Evolutionary conservation across 2,329 filamentous ascomycete species (phyloP), one percentile per base, ranked within the genome.

Genomic region (Tolypocladium cylindrosporum): DNA sequence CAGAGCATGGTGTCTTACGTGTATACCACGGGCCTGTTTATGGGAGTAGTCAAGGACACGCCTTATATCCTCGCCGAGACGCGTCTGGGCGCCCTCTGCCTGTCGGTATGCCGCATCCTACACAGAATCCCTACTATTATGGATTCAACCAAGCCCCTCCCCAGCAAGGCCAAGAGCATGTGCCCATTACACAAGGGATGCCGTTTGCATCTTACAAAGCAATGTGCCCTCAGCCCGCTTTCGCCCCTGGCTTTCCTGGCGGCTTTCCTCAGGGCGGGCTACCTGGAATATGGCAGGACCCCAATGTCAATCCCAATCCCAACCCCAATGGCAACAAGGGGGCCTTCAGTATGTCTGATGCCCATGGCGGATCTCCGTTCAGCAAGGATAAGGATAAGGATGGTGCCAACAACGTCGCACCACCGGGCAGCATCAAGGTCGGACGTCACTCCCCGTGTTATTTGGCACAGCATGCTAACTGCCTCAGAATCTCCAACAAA

Each of bases 21-120:
- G 77, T 85, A 34, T 85, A 85, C 61, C 79, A 85, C 61, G 82
- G 82, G 0, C 76, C 78, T 3, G 71, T 73, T 0, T 85, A 82
- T 64, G 81, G 81, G 5, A 81, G 81, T 61, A 75, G 77, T 31
- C 70, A 73, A 31, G 74, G 73, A 1, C 63, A 65, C 31, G 66
- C 70, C 2, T 64, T 81, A n/a, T 80, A 84, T 63, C 79, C 80
- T 2, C 68, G 65, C 8, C 71, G 69, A 7, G 64, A 70, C 31
- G 61, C 69, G 21, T 66, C 65, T 31, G 63, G 64, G 10, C 66
- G 66, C 14, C 66, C 71, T 4, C 63, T 76, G 8, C 75, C 76
- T 0, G 59, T 77, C 10, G 77, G 79, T 4, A 71, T 73, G 55
- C 74, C 75, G 4, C 74, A 79, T 58, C 77, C 77, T 3, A 55